Percentiles rank a stretch among this genome's conserved stretches.
phyloP scores from a whole-genome alignment of 305 asterid genomes.

The Solanum hybrid region DNA sequence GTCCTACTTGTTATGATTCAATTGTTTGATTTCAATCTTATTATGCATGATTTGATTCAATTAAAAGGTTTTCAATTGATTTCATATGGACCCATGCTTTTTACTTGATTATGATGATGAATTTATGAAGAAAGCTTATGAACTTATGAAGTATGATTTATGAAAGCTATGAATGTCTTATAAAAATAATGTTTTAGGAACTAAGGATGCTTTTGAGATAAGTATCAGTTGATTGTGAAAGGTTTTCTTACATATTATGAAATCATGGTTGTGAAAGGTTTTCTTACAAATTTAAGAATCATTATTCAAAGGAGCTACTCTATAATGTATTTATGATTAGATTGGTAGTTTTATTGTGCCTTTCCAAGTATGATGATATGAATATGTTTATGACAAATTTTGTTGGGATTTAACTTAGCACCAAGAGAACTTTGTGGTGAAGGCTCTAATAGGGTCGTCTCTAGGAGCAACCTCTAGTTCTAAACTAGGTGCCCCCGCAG shows the following conservation, averaged over 20 bases:
- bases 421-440: not conserved
- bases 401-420: not conserved
- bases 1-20: not conserved
- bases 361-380: not conserved
- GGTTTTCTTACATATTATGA: no score
- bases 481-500: not conserved
- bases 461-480: not conserved
- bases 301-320: not conserved
- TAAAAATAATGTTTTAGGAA: not conserved
- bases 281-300: not conserved
- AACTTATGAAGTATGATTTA: not conserved
- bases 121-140: not conserved
- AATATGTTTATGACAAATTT: not conserved
- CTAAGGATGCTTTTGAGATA: not conserved
- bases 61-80: not conserved
- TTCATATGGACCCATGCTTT: not conserved
- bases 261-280: not conserved
- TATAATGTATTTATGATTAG: not conserved
- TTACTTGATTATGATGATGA: not conserved
- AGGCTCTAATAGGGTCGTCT: not conserved
- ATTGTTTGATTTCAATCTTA: not conserved
- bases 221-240: not conserved
- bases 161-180: not conserved
- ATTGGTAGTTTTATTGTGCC: not conserved
- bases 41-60: not conserved